These are phyloP conservation scores for Cetraspora pellucida DNA, from an alignment of 192 early-diverging fungal genomes.

Conservation along the genomic window DNA sequence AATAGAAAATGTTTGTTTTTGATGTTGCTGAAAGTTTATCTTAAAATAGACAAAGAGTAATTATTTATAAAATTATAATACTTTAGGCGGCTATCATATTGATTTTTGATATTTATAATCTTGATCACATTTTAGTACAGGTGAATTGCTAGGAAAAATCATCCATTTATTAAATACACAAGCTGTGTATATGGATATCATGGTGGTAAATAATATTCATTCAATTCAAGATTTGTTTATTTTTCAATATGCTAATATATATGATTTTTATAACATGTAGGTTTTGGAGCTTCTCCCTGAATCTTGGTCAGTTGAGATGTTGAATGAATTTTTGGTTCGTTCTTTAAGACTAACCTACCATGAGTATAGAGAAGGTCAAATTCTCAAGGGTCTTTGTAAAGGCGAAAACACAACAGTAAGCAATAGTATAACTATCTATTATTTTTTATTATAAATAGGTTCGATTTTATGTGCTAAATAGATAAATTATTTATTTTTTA, in stretches of 20 bases:
- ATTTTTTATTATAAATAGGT: background rate
- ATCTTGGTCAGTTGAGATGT: conserved; percentile 54
- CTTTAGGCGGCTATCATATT: background rate
- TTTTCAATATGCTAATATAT: background rate
- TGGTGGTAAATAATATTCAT: conserved; percentile 45
- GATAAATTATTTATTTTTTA: background rate
- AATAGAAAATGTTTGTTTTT: conserved; percentile 47
- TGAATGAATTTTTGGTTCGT: conserved; percentile 48
- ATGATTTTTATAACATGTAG: conserved; percentile 36
- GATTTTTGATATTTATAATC: background rate
- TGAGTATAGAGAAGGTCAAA: conserved; percentile 48
- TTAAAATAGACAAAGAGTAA: conserved; percentile 48
- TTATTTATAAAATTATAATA: background rate
- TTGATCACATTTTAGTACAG: conserved; percentile 22
- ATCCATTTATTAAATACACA: conserved; percentile 56
- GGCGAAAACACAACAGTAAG: conserved; percentile 53
- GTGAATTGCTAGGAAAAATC: conserved; percentile 36
- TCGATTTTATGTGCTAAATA: too few relatives aligned
- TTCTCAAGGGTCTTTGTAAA: conserved; percentile 50
- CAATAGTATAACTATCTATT: background rate
- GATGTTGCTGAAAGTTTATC: conserved; percentile 52
- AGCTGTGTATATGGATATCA: conserved; percentile 52
- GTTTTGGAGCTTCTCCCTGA: conserved; percentile 53
- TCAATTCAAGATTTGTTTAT: background rate
- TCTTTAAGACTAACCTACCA: conserved; percentile 53